A percentile compares a stretch with the other conserved stretches of the same genome.
These are phyloP conservation scores for Thalassiosira gravida DNA, from an alignment of 352 stramenopile species.

Conservation along the genomic window DNA sequence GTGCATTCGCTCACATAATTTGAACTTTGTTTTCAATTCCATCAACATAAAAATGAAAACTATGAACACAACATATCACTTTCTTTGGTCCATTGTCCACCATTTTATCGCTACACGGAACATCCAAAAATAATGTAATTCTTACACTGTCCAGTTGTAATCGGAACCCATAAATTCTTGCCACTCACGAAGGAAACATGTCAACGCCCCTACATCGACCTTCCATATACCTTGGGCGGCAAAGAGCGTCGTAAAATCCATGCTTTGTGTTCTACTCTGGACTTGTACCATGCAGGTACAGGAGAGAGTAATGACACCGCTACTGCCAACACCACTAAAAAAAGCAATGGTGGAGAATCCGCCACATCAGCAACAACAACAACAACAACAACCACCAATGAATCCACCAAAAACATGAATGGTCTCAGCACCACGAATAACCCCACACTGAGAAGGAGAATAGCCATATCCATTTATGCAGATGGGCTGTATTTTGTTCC, in stretches of 20 bases:
- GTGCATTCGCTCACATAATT: no score
- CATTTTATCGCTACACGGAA: no score
- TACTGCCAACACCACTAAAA: constrained; percentile 2
- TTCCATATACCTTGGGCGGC: constrained; percentile 63
- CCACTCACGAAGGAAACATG: constrained; percentile 52
- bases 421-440: background rate
- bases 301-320: constrained; percentile 20
- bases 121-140: no score
- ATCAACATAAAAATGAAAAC: no score
- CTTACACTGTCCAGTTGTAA: constrained; percentile 19
- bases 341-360: background rate
- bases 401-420: background rate
- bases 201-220: constrained; percentile 63
- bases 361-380: no score
- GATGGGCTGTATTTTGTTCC: constrained; percentile 47
- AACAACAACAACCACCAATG: no score
- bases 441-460: constrained; percentile 29
- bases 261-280: constrained; percentile 63
- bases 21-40: no score
- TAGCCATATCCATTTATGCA: constrained; percentile 50
- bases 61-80: no score
- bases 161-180: constrained; percentile 61
- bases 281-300: constrained; percentile 57
- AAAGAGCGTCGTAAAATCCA: constrained; percentile 74
- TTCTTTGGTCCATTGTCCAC: no score